phyloP scores from a whole-genome alignment of 83 land plant species.

The Picea engelmannii region DNA sequence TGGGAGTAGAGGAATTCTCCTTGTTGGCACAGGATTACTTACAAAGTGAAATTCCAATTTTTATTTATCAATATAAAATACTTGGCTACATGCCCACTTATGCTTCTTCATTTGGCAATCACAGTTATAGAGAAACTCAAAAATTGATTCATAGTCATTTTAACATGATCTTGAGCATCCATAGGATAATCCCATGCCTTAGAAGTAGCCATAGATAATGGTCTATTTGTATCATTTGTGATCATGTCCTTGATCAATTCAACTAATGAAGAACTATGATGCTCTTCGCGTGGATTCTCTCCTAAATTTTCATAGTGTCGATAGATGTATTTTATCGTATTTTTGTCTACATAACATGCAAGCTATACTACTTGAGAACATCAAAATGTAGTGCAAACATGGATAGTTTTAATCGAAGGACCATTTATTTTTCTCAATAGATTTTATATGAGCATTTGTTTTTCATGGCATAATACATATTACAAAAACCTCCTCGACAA shows the following conservation, averaged over 20 bases:
- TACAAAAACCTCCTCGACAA: no score
- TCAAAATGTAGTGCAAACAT: no score
- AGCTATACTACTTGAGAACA: no score
- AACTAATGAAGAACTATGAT: constrained; percentile 36
- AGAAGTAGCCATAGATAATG: constrained; percentile 24
- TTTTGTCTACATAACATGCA: no score
- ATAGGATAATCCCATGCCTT: constrained; percentile 19
- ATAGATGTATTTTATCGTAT: no score
- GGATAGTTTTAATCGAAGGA: no score
- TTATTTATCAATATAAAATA: neutral
- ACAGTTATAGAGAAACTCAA: neutral
- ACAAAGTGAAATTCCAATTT: constrained; percentile 8
- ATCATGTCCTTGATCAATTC: constrained; percentile 89
- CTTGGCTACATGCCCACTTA: neutral
- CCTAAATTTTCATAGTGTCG: no score
- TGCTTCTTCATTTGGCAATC: neutral
- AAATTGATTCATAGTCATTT: neutral
- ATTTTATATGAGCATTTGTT: no score
- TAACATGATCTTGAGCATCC: constrained; percentile 41
- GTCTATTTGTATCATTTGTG: neutral
- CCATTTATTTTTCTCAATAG: no score
- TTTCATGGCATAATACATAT: no score
- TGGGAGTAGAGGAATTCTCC: constrained; percentile 43
- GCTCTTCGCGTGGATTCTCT: no score
- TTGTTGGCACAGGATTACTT: constrained; percentile 12